A percentile compares a stretch with the other conserved stretches of the same genome.
Conservation (phyloP, 75 land plant species). For the Pseudotsuga menziesii region DNA sequence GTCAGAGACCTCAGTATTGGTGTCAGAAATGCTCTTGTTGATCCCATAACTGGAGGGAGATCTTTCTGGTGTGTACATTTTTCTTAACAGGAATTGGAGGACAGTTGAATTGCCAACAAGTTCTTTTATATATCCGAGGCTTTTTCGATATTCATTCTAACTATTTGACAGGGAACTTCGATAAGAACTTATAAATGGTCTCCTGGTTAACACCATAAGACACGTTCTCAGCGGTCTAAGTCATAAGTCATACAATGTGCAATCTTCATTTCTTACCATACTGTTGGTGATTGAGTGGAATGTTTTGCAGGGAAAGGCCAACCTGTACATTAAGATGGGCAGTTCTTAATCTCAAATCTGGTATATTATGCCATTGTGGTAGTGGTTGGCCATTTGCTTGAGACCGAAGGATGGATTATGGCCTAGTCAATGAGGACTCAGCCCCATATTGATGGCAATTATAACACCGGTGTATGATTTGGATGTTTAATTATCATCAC, state of each 20-base stretch:
- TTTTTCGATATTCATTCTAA: background rate
- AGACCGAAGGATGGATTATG: background rate
- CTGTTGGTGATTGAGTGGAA: too few relatives aligned
- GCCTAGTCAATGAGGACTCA: background rate
- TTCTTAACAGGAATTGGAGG: background rate
- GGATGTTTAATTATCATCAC: background rate
- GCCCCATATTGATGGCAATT: background rate
- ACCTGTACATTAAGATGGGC: background rate
- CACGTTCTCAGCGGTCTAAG: background rate
- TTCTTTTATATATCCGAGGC: background rate
- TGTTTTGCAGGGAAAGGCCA: background rate
- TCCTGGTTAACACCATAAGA: background rate
- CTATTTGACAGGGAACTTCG: background rate
- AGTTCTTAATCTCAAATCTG: background rate
- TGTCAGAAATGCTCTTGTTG: conserved; percentile 3
- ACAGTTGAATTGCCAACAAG: background rate
- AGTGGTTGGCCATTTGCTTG: background rate
- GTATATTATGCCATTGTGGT: background rate
- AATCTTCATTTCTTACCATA: background rate
- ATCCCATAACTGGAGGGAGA: conserved; percentile 1
- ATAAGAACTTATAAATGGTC: too few relatives aligned
- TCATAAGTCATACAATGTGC: background rate
- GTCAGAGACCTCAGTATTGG: background rate
- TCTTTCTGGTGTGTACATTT: conserved; percentile 4
- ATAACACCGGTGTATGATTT: background rate